phyloP scores from a whole-genome alignment of 2,329 filamentous ascomycete genomes.

The Thermomyces lanuginosus region DNA sequence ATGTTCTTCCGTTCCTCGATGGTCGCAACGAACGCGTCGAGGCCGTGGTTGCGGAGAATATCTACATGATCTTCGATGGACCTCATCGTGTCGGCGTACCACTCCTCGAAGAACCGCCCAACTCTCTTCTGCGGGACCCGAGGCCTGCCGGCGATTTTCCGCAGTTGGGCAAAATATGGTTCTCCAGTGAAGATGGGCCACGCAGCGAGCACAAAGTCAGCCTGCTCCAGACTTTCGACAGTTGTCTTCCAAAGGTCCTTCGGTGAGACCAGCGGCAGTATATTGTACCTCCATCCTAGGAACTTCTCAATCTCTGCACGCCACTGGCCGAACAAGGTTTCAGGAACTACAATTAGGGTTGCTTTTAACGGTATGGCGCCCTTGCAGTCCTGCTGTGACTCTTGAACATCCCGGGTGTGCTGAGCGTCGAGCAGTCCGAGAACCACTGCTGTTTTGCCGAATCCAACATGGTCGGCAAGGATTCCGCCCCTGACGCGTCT shows the following conservation, averaged over 20 bases:
- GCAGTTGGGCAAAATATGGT: slow-evolving; percentile 35
- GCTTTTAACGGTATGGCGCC: slow-evolving; percentile 33
- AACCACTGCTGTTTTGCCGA: slow-evolving; percentile 48
- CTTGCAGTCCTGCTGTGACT: slow-evolving; percentile 3
- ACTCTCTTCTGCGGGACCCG: slow-evolving; percentile 19
- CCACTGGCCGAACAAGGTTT: slow-evolving; percentile 44
- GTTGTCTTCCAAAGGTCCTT: slow-evolving; percentile 25
- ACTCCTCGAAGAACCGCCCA: slow-evolving; percentile 36
- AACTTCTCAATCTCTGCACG: slow-evolving; percentile 37
- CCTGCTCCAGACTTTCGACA: slow-evolving; percentile 30
- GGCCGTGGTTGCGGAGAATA: slow-evolving; percentile 16
- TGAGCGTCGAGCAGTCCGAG: slow-evolving; percentile 40
- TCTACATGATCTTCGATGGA: slow-evolving; percentile 29
- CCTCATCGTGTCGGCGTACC: slow-evolving; percentile 33
- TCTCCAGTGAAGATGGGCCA: slow-evolving; percentile 33
- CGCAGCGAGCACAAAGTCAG: slow-evolving; percentile 41
- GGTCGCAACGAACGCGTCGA: slow-evolving; percentile 16
- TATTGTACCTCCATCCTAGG: slow-evolving; percentile 25
- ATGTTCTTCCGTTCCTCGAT: too few relatives aligned
- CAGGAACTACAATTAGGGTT: slow-evolving; percentile 44
- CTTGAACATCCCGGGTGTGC: slow-evolving; percentile 13
- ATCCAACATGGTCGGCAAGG: slow-evolving; percentile 48
- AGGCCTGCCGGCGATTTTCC: slow-evolving; percentile 35
- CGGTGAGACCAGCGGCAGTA: slow-evolving; percentile 30
- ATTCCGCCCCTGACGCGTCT: slow-evolving; percentile 40